These are phyloP conservation scores for Achlya hypogyna DNA, from an alignment of 352 stramenopile genomes.

Conservation along the genomic window DNA sequence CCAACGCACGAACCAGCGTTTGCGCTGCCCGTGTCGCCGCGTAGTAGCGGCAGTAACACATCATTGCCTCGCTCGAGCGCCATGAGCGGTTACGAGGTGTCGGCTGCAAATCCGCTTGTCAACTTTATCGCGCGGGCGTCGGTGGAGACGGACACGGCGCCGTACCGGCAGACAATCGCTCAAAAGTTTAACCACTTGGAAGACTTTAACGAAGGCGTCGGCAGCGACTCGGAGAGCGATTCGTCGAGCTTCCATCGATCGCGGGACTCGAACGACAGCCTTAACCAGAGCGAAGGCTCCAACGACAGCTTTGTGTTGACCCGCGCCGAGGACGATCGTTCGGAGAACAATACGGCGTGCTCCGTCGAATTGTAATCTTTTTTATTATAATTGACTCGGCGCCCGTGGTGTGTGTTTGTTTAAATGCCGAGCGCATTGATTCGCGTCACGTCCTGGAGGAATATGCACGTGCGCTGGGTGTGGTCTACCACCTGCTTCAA, in stretches of 20 bases:
- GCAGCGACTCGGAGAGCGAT: neutral
- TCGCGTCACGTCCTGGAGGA: too few species aligned
- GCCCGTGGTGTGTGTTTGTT: too few species aligned
- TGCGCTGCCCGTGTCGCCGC: neutral
- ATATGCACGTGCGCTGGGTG: too few species aligned
- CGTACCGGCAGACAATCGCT: neutral
- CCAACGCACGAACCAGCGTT: neutral
- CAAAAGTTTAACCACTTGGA: neutral
- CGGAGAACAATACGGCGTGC: neutral
- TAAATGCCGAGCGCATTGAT: too few species aligned
- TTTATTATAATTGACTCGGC: too few species aligned
- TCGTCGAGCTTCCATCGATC: neutral
- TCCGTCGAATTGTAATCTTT: neutral
- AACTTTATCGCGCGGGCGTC: neutral
- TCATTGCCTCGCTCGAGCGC: neutral
- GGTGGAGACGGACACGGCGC: neutral
- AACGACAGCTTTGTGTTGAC: neutral
- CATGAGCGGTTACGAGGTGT: neutral
- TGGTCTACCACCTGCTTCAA: too few species aligned
- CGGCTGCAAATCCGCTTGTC: neutral
- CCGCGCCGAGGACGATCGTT: neutral
- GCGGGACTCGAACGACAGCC: neutral
- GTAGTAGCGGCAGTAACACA: neutral
- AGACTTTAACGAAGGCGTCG: neutral
- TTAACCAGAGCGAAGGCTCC: neutral